A percentile compares a stretch with the other conserved stretches of the same genome.
Conservation (phyloP, 192 early-diverging fungal genomes). For the Rhizophagus prolifer region DNA sequence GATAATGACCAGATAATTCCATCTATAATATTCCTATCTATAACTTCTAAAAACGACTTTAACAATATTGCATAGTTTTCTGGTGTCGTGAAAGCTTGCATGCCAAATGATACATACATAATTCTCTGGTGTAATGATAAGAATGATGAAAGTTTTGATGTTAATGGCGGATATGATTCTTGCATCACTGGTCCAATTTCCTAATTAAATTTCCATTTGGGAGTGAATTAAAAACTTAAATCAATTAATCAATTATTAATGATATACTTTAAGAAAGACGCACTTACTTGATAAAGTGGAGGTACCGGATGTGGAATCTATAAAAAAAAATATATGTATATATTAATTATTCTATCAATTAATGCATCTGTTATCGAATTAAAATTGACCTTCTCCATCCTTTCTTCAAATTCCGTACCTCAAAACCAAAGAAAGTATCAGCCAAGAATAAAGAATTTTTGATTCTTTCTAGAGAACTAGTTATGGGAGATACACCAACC, state of each 20-base stretch:
- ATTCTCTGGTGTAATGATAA: constrained; percentile 24
- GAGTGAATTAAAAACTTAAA: background rate
- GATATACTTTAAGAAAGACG: background rate
- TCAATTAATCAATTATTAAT: too few species aligned
- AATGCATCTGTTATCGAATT: background rate
- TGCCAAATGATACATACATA: constrained; percentile 38
- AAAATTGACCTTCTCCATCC: background rate
- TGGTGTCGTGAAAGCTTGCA: constrained; percentile 12
- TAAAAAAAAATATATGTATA: background rate
- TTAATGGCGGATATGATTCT: constrained; percentile 23
- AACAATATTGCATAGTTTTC: constrained; percentile 29
- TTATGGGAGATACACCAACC: background rate
- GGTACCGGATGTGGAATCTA: constrained; percentile 10
- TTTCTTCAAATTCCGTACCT: background rate
- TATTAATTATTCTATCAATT: background rate
- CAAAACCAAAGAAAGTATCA: constrained; percentile 29
- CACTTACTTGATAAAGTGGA: constrained; percentile 2
- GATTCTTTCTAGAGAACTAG: constrained; percentile 3
- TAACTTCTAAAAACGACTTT: constrained; percentile 27
- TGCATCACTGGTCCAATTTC: constrained; percentile 40
- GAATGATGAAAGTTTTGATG: background rate
- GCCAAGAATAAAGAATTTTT: constrained; percentile 17
- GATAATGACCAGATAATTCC: constrained; percentile 37
- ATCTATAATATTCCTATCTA: constrained; percentile 34
- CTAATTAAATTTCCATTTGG: background rate